phyloP scores from a whole-genome alignment of 306 rosid species.

The Calophaca sinica region DNA sequence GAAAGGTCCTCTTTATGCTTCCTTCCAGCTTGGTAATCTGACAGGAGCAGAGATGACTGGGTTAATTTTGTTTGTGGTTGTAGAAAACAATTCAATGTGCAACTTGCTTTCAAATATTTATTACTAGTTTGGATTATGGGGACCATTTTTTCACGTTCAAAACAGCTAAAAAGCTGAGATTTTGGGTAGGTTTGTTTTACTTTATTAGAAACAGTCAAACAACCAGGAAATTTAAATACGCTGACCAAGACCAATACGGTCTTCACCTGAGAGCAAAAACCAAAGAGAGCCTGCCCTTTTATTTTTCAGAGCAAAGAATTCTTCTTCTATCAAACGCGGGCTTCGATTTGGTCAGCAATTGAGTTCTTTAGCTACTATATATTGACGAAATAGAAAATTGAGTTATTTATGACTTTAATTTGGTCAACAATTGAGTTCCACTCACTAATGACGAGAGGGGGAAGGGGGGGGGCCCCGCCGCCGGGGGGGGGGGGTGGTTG shows the following conservation, averaged over 20 bases:
- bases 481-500: too few relatives aligned
- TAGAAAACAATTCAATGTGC: neutral
- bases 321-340: slow-evolving; percentile 7
- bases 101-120: slow-evolving; percentile 21
- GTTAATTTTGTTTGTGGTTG: neutral
- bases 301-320: neutral
- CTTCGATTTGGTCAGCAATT: slow-evolving; percentile 31
- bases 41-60: neutral
- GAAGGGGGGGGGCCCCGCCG: too few relatives aligned
- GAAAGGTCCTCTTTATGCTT: slow-evolving; percentile 7
- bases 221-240: slow-evolving; percentile 25
- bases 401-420: too few relatives aligned
- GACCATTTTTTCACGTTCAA: neutral
- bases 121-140: neutral
- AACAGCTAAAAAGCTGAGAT: neutral
- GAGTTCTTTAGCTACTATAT: neutral
- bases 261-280: neutral
- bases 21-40: neutral
- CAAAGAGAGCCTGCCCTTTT: neutral
- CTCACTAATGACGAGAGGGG: too few relatives aligned
- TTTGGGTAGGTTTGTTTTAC: neutral
- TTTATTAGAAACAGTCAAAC: slow-evolving; percentile 42
- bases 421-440: too few relatives aligned
- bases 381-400: too few relatives aligned
- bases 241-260: neutral